A percentile compares a stretch with the other conserved stretches of the same genome.
These are phyloP conservation scores for Triadica sebifera DNA, from an alignment of 345 rosid genomes.

Conservation along the genomic window DNA sequence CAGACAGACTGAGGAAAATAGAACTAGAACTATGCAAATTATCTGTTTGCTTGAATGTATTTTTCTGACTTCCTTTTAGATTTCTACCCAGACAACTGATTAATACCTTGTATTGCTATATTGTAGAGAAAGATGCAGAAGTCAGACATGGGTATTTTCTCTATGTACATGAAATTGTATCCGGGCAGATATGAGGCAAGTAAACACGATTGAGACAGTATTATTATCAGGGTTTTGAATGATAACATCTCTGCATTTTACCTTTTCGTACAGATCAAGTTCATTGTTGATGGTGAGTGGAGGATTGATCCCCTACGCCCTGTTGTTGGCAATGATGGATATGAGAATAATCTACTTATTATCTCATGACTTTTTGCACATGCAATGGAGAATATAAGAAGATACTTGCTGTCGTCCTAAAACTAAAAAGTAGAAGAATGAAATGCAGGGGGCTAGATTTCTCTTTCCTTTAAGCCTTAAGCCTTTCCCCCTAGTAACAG, in stretches of 20 bases:
- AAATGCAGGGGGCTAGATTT: no score
- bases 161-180: constrained; percentile 63
- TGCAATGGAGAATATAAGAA: constrained; percentile 6
- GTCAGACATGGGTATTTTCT: constrained; percentile 64
- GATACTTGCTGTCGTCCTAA: background rate
- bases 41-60: background rate
- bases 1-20: background rate
- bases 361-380: constrained; percentile 31
- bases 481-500: background rate
- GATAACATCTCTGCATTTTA: constrained; percentile 14
- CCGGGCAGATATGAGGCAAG: constrained; percentile 89
- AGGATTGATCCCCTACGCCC: constrained; percentile 89
- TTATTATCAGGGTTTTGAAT: background rate
- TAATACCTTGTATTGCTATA: background rate
- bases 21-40: background rate
- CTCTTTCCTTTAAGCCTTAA: no score
- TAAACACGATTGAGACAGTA: background rate
- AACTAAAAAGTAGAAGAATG: no score
- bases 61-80: background rate
- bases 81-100: background rate
- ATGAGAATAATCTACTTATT: constrained; percentile 75
- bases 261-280: constrained; percentile 61
- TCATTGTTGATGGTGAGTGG: constrained; percentile 95
- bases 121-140: constrained; percentile 88
- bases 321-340: constrained; percentile 48